Evolutionary conservation across 495 filamentous ascomycete species (phyloP), one percentile per base, ranked within the genome.

Genomic region (Annulohypoxylon maeteangense): DNA sequence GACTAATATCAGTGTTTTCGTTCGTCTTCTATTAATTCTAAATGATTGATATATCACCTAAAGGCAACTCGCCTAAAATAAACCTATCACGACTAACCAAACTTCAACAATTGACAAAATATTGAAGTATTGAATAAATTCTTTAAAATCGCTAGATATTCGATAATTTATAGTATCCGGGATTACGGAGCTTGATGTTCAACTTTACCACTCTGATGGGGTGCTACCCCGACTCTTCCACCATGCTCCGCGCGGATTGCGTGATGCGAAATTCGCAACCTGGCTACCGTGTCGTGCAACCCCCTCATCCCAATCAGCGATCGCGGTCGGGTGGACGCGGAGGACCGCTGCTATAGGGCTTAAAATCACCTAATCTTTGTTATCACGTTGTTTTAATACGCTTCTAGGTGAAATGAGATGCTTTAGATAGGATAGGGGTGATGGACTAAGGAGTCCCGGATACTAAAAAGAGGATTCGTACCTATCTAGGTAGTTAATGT

Each of bases 241-340:
- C 60, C 70, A 72, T 72, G 65, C 57, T 68, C 65, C 64, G 54
- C 70, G 65, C 65, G 36, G 70, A 72, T 72, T 68, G 70, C 70
- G 70, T 72, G 70, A 72, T 72, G 70, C 57, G 44, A 54, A 20
- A 29, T 55, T 60, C 63, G 62, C 58, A 54, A 27, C 44, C 36
- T 12, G 10, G 20, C 22, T 23, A 10, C 29, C 47, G 31, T 16
- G 31, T 29, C 50, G 65, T 62, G 34, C 38, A 25, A 56, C 44
- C 44, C 25, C 27, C 12, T 32, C 48, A 27, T 40, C 20, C 53
- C 62, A 65, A 65, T 58, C 25, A 48, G 10, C 27, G 27, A 12
- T 5, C 16, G 62, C 18, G 40, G 36, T 29, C 51, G 53, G 62
- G 18, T 27, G 40, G 12, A 44, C n/a, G 16, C 40, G 10, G 18